phyloP scores from a whole-genome alignment of 208 protist genomes.

The Crithidia sp. region DNA sequence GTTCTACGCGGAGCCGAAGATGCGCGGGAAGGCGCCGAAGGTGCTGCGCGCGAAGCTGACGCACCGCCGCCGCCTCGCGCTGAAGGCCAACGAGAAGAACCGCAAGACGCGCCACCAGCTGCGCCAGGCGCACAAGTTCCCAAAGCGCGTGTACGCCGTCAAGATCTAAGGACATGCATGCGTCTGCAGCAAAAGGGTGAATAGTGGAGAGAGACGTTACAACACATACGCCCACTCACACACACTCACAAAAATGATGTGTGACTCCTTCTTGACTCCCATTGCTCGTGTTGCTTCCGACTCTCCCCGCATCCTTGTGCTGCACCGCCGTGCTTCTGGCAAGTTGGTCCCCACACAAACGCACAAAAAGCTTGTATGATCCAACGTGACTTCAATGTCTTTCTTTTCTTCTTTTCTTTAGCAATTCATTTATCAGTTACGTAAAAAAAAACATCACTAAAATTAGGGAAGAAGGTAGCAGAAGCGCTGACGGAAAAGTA shows the following conservation, averaged over 20 bases:
- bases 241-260: too few relatives aligned
- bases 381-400: neutral
- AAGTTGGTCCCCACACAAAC: too few relatives aligned
- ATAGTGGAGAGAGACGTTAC: too few relatives aligned
- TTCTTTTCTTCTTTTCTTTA: neutral
- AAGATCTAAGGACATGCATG: slow-evolving; percentile 65
- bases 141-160: slow-evolving; percentile 89
- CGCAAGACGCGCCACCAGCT: slow-evolving; percentile 87
- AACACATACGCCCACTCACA: too few relatives aligned
- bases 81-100: slow-evolving; percentile 90
- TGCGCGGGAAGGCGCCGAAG: slow-evolving; percentile 79
- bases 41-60: slow-evolving; percentile 88
- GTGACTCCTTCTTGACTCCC: too few relatives aligned
- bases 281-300: too few relatives aligned
- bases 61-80: slow-evolving; percentile 84
- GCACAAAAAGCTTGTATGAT: neutral
- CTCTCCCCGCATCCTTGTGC: too few relatives aligned
- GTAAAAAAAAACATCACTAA: neutral
- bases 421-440: neutral
- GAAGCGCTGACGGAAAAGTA: too few relatives aligned
- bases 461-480: neutral
- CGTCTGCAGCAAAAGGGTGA: neutral
- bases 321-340: too few relatives aligned
- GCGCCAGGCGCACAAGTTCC: slow-evolving; percentile 80
- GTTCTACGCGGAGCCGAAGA: slow-evolving; percentile 94